phyloP scores from a whole-genome alignment of 768 basidiomycete species.

The Lactarius evosmus region DNA sequence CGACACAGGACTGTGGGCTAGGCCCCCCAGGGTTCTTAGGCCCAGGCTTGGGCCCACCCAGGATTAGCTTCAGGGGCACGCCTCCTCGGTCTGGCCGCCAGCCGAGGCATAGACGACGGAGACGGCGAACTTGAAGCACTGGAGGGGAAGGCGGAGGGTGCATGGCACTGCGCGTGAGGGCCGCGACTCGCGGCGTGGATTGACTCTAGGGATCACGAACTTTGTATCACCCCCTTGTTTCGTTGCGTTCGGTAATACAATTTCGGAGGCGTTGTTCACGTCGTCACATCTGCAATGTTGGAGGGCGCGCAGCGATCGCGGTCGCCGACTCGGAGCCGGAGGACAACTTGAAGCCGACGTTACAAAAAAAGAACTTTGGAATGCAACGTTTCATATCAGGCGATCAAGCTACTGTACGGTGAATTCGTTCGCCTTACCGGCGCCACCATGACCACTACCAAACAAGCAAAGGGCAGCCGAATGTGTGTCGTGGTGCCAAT shows the following conservation, averaged over 20 bases:
- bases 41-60: not conserved
- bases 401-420: not conserved
- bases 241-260: not conserved
- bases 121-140: too few species aligned
- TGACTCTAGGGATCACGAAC: not conserved
- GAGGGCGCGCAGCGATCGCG: too few species aligned
- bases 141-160: too few species aligned
- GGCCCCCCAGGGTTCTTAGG: too few species aligned
- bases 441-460: not conserved
- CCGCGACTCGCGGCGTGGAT: too few species aligned
- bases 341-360: too few species aligned
- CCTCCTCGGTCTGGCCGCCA: not conserved
- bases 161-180: too few species aligned
- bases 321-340: not conserved
- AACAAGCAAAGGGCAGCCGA: not conserved
- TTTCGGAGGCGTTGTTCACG: not conserved
- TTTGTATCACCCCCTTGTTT: not conserved
- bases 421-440: not conserved
- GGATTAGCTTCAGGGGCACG: not conserved
- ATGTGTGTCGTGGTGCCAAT: not conserved
- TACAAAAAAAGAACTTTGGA: not conserved
- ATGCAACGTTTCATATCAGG: not conserved
- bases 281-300: too few species aligned
- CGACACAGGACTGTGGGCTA: not conserved
- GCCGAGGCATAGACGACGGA: not conserved